These are phyloP conservation scores for Nemania sp. DNA, from an alignment of 2,329 filamentous ascomycete species.

Conservation along the genomic window DNA sequence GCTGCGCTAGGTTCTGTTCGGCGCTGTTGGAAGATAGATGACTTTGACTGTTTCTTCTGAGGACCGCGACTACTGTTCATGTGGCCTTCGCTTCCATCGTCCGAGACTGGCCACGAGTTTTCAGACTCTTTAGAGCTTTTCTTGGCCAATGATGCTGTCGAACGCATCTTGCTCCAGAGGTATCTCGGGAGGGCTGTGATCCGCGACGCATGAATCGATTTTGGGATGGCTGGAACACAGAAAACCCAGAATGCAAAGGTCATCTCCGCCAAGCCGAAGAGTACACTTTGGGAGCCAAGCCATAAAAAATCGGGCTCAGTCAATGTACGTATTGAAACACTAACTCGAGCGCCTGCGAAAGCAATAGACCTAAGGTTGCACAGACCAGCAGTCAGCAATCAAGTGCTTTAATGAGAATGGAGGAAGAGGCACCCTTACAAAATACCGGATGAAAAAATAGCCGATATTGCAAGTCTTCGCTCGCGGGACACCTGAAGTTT, in stretches of 20 bases:
- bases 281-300: slow-evolving; percentile 4
- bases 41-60: background rate
- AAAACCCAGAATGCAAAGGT: slow-evolving; percentile 1
- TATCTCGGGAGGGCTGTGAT: background rate
- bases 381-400: too few relatives aligned
- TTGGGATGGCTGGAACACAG: background rate
- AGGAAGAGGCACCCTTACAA: background rate
- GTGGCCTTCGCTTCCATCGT: background rate
- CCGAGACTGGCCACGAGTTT: background rate
- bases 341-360: slow-evolving; percentile 6
- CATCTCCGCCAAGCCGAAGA: slow-evolving; percentile 1
- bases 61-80: background rate
- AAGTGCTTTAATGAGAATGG: background rate
- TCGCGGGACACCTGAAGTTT: background rate
- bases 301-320: background rate
- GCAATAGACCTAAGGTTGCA: background rate
- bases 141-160: background rate
- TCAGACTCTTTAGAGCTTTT: background rate
- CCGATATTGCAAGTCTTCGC: background rate
- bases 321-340: background rate
- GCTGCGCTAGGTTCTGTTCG: background rate
- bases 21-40: background rate
- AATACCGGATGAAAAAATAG: slow-evolving; percentile 2
- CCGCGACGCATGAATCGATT: background rate
- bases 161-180: background rate